Conservation (phyloP, 495 filamentous ascomycete species). For the Thozetella sp. region DNA sequence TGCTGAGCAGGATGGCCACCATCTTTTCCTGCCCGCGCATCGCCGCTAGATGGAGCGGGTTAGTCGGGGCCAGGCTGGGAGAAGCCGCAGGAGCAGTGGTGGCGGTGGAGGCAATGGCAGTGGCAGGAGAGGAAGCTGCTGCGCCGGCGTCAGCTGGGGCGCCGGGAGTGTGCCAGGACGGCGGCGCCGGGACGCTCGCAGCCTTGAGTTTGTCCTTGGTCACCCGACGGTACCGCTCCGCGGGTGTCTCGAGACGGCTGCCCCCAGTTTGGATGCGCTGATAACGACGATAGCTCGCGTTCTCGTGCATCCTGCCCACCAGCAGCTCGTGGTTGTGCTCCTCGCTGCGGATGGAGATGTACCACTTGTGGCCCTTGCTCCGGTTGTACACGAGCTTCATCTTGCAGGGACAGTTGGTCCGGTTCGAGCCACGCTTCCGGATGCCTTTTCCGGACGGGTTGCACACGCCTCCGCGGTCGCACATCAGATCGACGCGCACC, state of each 20-base stretch:
- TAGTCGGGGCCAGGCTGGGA: conserved; percentile 8
- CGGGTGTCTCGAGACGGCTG: conserved; percentile 11
- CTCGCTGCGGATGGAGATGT: conserved; percentile 25
- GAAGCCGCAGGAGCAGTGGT: background rate
- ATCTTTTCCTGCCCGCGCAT: conserved; percentile 27
- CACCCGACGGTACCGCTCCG: conserved; percentile 16
- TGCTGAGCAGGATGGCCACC: conserved; percentile 27
- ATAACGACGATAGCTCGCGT: conserved; percentile 26
- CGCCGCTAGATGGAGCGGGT: conserved; percentile 26
- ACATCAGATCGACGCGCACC: conserved; percentile 24
- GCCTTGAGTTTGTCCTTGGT: conserved; percentile 7
- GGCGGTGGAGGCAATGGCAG: background rate
- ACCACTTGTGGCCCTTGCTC: conserved; percentile 26
- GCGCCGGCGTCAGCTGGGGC: conserved; percentile 1
- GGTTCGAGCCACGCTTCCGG: conserved; percentile 21
- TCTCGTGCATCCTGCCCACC: conserved; percentile 18
- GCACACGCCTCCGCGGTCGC: conserved; percentile 24
- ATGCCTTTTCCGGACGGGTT: conserved; percentile 22
- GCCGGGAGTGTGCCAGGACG: conserved; percentile 17
- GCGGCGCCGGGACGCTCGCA: conserved; percentile 13
- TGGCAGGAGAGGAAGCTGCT: background rate
- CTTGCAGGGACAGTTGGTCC: conserved; percentile 20
- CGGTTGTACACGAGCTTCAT: conserved; percentile 24
- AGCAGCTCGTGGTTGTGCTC: conserved; percentile 28
- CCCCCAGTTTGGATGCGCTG: conserved; percentile 17